Evolutionary conservation across 768 basidiomycete species (phyloP), one percentile per base, ranked within the genome.

Genomic region (Tephrocybe sp.): DNA sequence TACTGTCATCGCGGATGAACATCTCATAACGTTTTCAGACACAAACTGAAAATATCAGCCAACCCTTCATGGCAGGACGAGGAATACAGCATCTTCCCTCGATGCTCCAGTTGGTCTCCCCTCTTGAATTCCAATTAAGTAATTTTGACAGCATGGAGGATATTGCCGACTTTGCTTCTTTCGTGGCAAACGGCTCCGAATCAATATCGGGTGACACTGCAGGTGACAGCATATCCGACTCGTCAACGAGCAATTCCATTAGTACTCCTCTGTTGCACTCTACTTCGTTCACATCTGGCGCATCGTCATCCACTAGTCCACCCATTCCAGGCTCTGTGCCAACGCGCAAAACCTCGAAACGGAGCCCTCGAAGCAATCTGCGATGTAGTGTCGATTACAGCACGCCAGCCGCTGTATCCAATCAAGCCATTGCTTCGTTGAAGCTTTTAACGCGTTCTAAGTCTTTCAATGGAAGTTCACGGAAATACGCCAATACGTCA

Each of bases 101-200:
- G 2, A 34, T 48, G 8, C 43, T 42, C 7, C 49, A 48, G 31
- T 16, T 42, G 15, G 48, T 42, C 31, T 34, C 23, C 4, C 27
- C 41, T n/a, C n/a, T 43, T 11, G 23, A 29, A 31, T 15, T 30
- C 16, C 38, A 21, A 22, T 47, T 15, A 19, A 41, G 31, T 23
- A 38, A 57, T 25, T 53, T 57, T 15, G 42, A 53, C 22, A 53
- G 41, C 36, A 57, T 51, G 56, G 56, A 50, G 37, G 49, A 57
- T 21, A 19, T 57, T 16, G 31, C 27, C 12, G 40, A 49, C 29
- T 40, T 51, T 13, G 16, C 15, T 6, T 47, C 34, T 21, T 22
- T 49, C 29, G 45, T 30, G 24, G 23, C 51, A 27, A 31, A 37
- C 24, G 53, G 41, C 33, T 34, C 47, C 33, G 50, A 46, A 27